Base-by-base conservation (phyloP, 2,329 filamentous ascomycete genomes). In the Nemania sp. region DNA sequence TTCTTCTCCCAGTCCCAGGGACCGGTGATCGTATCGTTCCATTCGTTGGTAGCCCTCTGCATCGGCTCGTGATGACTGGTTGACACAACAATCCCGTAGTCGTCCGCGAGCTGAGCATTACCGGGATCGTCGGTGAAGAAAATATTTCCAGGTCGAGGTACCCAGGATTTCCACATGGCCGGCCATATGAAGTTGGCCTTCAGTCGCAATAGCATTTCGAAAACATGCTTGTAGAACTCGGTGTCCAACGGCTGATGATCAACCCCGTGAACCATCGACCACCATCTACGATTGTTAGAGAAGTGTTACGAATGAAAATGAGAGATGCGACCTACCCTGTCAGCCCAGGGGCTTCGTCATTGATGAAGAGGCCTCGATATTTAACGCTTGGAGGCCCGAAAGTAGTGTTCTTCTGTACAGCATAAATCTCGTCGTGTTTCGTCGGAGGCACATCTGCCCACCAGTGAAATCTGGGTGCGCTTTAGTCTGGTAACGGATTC, bases 121-220 rank as follows among this genome's bases (percentile, higher is more conserved):
- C 75, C 70, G 0, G 77, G 72, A 46, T 88, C 84, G 43, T 87
- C 84, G 0, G 82, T 77, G 61, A 83, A 82, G 70, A 88, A 87
- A 58, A 81, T 81, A 30, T 78, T 77, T 7, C 75, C 75, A 0
- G 75, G 76, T 3, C 72, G 71, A 1, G 75, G 75, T 31, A 73
- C 75, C 11, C 70, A 74, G 5, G 79, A 77, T 82, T 61, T 56
- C 62, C 84, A 88, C 78, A 83, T 83, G 0, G 84, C 83, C 0
- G 84, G 85, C 85, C 85, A 88, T 48, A 88, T 71, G 59, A 85
- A 87, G 64, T 88, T 88, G 2, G 82, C 82, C 64, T 77, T 80
- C 17, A 85, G 73, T 12, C 84, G 73, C 3, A 86, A 72, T 1
- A 86, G 69, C 5, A 88, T 73, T 62, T 88, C 85, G 57, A 87